phyloP scores from a whole-genome alignment of 2,329 filamentous ascomycete species.

The Orbilia blumenaviensis region DNA sequence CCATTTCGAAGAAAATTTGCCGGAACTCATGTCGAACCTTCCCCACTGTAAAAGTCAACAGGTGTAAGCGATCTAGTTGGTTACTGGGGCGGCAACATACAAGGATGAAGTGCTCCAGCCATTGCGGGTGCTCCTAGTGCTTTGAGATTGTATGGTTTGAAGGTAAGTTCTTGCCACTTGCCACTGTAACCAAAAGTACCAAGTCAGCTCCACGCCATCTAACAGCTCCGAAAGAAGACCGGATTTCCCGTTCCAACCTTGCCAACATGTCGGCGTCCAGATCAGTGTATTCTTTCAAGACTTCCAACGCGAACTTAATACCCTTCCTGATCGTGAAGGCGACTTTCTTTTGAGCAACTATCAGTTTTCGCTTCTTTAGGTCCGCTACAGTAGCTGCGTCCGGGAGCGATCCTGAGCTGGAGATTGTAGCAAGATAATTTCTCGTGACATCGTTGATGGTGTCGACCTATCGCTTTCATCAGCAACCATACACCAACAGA shows the following conservation, averaged over 20 bases:
- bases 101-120: slow-evolving; percentile 66
- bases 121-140: slow-evolving; percentile 68
- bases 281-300: slow-evolving; percentile 93
- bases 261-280: slow-evolving; percentile 91
- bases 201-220: slow-evolving; percentile 13
- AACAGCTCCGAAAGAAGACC: slow-evolving; percentile 3
- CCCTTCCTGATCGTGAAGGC: slow-evolving; percentile 86
- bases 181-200: slow-evolving; percentile 64
- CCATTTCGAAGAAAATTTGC: slow-evolving; percentile 99
- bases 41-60: slow-evolving; percentile 69
- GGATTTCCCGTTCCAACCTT: slow-evolving; percentile 60
- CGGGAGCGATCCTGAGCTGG: slow-evolving; percentile 73
- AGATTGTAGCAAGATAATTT: slow-evolving; percentile 77
- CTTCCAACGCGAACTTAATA: slow-evolving; percentile 84
- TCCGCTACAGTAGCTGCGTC: slow-evolving; percentile 82
- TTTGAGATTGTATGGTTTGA: slow-evolving; percentile 86
- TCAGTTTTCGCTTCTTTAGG: slow-evolving; percentile 89
- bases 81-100: slow-evolving; percentile 51
- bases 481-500: slow-evolving; percentile 63
- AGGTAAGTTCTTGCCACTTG: slow-evolving; percentile 88
- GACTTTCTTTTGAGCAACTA: slow-evolving; percentile 83
- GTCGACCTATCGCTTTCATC: slow-evolving; percentile 70
- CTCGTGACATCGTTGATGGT: slow-evolving; percentile 82
- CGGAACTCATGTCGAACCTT: slow-evolving; percentile 96
- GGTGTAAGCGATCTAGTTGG: neutral